Evolutionary conservation across 2,329 filamentous ascomycete genomes (phyloP), one percentile per base, ranked within the genome.

Genomic region (Aspergillus chevalieri): DNA sequence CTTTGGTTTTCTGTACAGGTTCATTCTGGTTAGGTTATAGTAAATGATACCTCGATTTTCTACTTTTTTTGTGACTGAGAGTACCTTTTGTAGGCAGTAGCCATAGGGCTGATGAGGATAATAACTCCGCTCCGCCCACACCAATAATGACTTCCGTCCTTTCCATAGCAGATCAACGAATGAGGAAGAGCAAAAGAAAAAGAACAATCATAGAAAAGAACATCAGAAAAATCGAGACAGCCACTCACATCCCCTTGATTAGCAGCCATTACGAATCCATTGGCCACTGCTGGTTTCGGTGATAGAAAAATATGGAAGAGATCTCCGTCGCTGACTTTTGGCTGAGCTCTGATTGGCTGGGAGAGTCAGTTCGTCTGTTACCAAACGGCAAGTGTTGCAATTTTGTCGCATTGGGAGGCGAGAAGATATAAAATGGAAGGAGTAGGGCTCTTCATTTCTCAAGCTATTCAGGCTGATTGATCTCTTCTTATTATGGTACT

Each of bases 281-380:
- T 30, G 15, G 34, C n/a, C 14, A 36, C 14, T 36, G 34, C 34
- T n/a, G 14, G 14, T 36, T 36, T 36, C n/a, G n/a, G 34, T 14
- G 34, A 36, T n/a, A 12, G 17, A 8, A 15, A 15, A 12, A 14
- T 12, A 30, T 14, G 24, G 26, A 34, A 21, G 43, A 17, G 10
- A 26, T 7, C 34, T 26, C 33, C 19, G 33, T 4, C 26, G 51
- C 51, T 52, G 51, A 52, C 51, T 8, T 46, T 52, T 50, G 38
- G 6, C 36, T 12, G n/a, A 4, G 28, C 28, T 6, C 24, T 52
- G 51, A 52, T 52, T 52, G 51, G 51, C 44, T 12, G 19, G 33
- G 15, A 15, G 6, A 17, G 14, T 36, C 14, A n/a, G 14, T n/a
- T 22, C 15, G 8, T 8, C 38, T 12, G 17, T 41, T 41, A 15